Percentiles rank a stretch among this genome's conserved stretches.
These are phyloP conservation scores for Vishniacozyma victoriae DNA, from an alignment of 768 basidiomycete genomes.

Conservation along the genomic window DNA sequence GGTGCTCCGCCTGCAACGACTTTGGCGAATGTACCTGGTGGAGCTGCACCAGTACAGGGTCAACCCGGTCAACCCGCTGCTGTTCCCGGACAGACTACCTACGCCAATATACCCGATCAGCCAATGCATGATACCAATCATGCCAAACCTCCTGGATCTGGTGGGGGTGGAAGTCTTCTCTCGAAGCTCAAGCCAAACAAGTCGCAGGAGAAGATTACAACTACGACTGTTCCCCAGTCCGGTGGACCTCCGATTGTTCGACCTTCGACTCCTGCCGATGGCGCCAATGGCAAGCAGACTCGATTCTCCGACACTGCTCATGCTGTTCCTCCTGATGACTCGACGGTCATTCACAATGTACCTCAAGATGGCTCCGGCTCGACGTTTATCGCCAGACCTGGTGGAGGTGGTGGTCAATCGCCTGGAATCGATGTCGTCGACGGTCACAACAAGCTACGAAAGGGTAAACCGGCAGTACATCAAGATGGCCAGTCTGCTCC, in stretches of 20 bases:
- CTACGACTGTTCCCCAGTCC: not conserved
- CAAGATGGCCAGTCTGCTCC: too few relatives aligned
- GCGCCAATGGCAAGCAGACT: slow-evolving; percentile 23
- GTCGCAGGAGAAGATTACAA: slow-evolving; percentile 14
- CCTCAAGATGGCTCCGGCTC: too few relatives aligned
- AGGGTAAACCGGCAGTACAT: not conserved
- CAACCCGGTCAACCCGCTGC: not conserved
- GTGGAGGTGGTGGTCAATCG: too few relatives aligned
- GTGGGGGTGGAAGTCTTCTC: slow-evolving; percentile 8
- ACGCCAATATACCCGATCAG: not conserved
- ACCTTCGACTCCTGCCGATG: slow-evolving; percentile 3
- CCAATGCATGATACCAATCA: slow-evolving; percentile 15
- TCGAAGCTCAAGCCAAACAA: slow-evolving; percentile 17
- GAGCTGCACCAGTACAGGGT: not conserved
- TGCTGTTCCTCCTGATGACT: not conserved
- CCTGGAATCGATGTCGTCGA: too few relatives aligned
- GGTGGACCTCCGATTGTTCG: slow-evolving; percentile 7
- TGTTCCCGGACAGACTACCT: not conserved
- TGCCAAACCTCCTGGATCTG: slow-evolving; percentile 9
- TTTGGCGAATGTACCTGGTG: not conserved
- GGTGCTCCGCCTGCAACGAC: not conserved
- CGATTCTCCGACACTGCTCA: slow-evolving; percentile 30
- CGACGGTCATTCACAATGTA: not conserved
- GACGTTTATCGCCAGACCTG: too few relatives aligned
- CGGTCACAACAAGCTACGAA: not conserved